Percentiles rank a stretch among this genome's conserved stretches.
phyloP scores from a whole-genome alignment of 352 stramenopile species.

The Thalassiosira mediterranea region DNA sequence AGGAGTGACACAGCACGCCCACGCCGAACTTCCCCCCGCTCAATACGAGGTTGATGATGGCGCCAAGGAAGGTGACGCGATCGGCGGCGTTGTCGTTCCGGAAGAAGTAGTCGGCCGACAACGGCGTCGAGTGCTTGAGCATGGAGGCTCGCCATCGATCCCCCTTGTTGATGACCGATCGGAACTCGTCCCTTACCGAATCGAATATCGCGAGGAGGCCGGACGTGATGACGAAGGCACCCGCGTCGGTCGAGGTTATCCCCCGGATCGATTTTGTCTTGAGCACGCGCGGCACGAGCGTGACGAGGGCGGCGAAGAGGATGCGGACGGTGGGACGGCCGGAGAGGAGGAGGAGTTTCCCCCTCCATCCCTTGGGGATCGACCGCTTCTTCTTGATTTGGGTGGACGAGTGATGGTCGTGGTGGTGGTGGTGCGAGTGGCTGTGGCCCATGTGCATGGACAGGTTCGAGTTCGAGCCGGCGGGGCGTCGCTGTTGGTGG shows the following conservation, averaged over 20 bases:
- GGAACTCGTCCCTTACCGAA: slow-evolving; percentile 41
- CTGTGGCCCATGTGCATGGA: slow-evolving; percentile 71
- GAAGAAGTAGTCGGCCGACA: slow-evolving; percentile 64
- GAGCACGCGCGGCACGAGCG: slow-evolving; percentile 47
- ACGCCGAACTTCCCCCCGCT: slow-evolving; percentile 87
- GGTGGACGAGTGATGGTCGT: slow-evolving; percentile 23
- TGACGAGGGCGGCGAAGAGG: slow-evolving; percentile 53
- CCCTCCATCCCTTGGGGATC: slow-evolving; percentile 24
- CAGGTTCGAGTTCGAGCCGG: no score
- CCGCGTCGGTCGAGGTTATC: slow-evolving; percentile 36
- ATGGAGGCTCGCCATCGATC: slow-evolving; percentile 56
- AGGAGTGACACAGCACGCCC: slow-evolving; percentile 86
- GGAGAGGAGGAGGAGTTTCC: slow-evolving; percentile 26
- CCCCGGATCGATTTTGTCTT: slow-evolving; percentile 4
- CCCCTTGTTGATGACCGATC: slow-evolving; percentile 44
- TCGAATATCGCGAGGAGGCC: slow-evolving; percentile 50
- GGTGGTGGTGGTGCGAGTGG: slow-evolving; percentile 57
- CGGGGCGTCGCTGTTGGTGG: no score
- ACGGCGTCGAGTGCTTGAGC: slow-evolving; percentile 64
- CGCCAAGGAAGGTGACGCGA: slow-evolving; percentile 90
- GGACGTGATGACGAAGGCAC: slow-evolving; percentile 52
- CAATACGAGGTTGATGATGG: slow-evolving; percentile 92
- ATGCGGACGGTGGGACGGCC: slow-evolving; percentile 31
- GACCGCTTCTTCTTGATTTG: slow-evolving; percentile 15
- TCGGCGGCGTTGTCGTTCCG: slow-evolving; percentile 73